phyloP scores from a whole-genome alignment of 345 rosid species.

The Rhizophora mangle region DNA sequence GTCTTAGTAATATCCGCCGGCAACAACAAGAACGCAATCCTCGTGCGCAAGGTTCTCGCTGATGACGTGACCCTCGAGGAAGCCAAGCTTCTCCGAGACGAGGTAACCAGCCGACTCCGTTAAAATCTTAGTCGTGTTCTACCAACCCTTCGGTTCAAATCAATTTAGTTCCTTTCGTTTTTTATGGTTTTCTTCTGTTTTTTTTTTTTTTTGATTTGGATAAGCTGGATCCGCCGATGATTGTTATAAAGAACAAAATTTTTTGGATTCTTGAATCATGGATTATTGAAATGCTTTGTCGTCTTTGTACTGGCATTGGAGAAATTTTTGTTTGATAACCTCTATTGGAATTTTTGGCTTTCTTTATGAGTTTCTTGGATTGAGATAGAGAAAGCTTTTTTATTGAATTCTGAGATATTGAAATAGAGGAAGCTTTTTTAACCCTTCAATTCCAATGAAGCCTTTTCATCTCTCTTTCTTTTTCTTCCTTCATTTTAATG shows the following conservation, averaged over 20 bases:
- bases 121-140: background rate
- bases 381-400: background rate
- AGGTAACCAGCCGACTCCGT: conserved; percentile 37
- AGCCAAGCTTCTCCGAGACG: conserved; percentile 83
- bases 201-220: too few species aligned
- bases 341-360: background rate
- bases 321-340: background rate
- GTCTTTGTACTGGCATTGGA: background rate
- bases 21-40: conserved; percentile 6
- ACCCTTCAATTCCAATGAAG: background rate
- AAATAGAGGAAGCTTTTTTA: background rate
- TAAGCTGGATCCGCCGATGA: background rate
- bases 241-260: background rate
- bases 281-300: background rate
- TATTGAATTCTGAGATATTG: too few species aligned
- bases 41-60: conserved; percentile 37
- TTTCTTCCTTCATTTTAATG: background rate
- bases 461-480: background rate
- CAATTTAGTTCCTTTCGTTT: background rate
- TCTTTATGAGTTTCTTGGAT: background rate
- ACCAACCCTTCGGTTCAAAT: background rate
- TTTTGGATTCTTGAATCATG: background rate
- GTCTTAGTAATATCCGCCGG: background rate
- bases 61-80: conserved; percentile 69
- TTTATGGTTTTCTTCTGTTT: background rate